Conservation (phyloP, 148 eudicot species). For the Persicaria maculosa region DNA sequence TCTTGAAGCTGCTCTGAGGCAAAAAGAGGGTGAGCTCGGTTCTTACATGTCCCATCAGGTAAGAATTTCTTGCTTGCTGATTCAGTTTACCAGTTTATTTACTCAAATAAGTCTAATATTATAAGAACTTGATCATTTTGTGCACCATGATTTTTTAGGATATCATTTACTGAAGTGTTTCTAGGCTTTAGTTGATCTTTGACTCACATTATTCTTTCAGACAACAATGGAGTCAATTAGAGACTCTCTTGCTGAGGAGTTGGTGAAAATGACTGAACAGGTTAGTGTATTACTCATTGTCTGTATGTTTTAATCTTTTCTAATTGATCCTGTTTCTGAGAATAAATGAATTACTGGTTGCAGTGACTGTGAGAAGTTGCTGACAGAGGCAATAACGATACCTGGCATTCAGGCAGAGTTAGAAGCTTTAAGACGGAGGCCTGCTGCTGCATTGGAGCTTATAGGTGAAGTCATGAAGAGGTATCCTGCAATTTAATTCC, state of each 20-base stretch:
- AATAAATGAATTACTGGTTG: slow-evolving; percentile 9
- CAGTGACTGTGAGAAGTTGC: slow-evolving; percentile 91
- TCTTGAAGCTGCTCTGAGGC: no score
- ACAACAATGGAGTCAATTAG: slow-evolving; percentile 90
- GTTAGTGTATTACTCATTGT: slow-evolving; percentile 26
- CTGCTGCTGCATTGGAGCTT: slow-evolving; percentile 86
- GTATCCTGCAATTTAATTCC: slow-evolving; percentile 25
- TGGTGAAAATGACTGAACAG: slow-evolving; percentile 91
- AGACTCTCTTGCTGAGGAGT: slow-evolving; percentile 92
- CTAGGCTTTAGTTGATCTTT: background rate
- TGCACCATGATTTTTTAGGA: background rate
- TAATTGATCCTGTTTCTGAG: background rate
- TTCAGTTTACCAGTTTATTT: no score
- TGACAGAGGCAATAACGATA: slow-evolving; percentile 55
- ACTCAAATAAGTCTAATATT: no score
- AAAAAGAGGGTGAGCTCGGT: no score
- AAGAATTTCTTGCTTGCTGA: no score
- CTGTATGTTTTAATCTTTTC: slow-evolving; percentile 4
- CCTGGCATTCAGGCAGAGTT: slow-evolving; percentile 83
- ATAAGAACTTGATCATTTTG: no score
- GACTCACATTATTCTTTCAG: slow-evolving; percentile 29
- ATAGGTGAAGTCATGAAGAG: slow-evolving; percentile 99
- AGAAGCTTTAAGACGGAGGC: slow-evolving; percentile 77
- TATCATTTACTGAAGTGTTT: background rate
- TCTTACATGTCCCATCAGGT: no score